Conservation (phyloP, 108 stramenopile species). For the Cyclotella sp. region DNA sequence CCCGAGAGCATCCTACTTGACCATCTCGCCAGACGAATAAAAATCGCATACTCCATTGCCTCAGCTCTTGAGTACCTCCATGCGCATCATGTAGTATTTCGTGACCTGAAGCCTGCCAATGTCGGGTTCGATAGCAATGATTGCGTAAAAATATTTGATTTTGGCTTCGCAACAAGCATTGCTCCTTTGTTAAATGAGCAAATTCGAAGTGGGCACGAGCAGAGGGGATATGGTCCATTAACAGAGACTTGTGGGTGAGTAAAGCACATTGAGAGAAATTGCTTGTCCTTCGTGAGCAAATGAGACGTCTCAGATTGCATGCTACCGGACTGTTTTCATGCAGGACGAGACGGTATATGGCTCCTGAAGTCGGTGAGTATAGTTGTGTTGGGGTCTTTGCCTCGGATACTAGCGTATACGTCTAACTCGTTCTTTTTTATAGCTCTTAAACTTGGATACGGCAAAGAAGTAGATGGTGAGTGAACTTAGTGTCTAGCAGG, state of each 20-base stretch:
- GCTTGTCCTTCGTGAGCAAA: no score
- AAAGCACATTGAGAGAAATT: no score
- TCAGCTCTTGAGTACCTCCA: conserved; percentile 79
- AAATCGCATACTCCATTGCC: conserved; percentile 64
- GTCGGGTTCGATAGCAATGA: conserved; percentile 70
- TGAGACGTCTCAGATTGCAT: no score
- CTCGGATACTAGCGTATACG: background rate
- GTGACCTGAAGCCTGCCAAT: conserved; percentile 81
- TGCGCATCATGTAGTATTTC: conserved; percentile 66
- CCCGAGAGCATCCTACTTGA: conserved; percentile 27
- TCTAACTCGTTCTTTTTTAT: background rate
- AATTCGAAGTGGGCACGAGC: background rate
- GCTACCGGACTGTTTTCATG: no score
- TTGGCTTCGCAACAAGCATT: conserved; percentile 64
- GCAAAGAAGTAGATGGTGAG: conserved; percentile 53
- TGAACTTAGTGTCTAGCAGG: background rate
- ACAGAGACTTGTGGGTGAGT: conserved; percentile 42
- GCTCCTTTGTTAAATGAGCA: conserved; percentile 34
- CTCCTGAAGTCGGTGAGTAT: conserved; percentile 36
- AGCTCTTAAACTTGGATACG: conserved; percentile 37
- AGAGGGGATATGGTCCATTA: conserved; percentile 36
- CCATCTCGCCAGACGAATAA: conserved; percentile 38
- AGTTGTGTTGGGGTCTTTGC: background rate
- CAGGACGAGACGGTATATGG: conserved; percentile 43
- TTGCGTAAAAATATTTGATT: conserved; percentile 79